Conservation (phyloP, 2,329 filamentous ascomycete genomes). For the Cucurbitaria berberidis region DNA sequence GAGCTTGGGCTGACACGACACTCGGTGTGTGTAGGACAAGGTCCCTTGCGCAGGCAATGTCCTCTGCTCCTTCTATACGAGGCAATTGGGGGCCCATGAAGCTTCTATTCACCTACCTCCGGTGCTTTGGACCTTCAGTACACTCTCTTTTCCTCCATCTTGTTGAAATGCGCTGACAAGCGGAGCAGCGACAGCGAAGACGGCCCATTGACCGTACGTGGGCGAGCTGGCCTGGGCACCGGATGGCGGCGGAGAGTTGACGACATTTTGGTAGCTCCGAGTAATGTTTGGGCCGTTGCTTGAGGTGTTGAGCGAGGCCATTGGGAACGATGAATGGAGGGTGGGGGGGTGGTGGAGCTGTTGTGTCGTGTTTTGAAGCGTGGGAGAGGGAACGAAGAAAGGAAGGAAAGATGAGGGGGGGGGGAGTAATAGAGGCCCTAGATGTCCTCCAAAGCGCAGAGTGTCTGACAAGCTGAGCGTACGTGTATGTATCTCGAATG, state of each 20-base stretch:
- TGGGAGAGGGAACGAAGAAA: background rate
- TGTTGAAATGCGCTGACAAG: slow-evolving; percentile 90
- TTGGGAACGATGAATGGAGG: slow-evolving; percentile 59
- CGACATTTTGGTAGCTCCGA: slow-evolving; percentile 67
- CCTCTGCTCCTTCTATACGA: background rate
- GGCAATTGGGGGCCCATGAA: slow-evolving; percentile 8
- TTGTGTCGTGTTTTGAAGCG: slow-evolving; percentile 4
- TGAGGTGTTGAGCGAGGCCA: slow-evolving; percentile 70
- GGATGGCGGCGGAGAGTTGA: slow-evolving; percentile 65
- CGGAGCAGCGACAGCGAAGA: slow-evolving; percentile 92
- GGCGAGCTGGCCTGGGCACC: slow-evolving; percentile 69
- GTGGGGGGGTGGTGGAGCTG: no score
- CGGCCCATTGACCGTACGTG: slow-evolving; percentile 89
- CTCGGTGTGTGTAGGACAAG: slow-evolving; percentile 1
- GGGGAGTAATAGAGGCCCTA: slow-evolving; percentile 2
- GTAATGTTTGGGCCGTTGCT: slow-evolving; percentile 61
- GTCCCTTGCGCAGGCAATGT: background rate
- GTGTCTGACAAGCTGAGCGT: slow-evolving; percentile 10
- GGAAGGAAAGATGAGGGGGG: slow-evolving; percentile 6
- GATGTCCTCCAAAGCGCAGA: slow-evolving; percentile 1
- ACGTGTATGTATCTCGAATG: slow-evolving; percentile 17
- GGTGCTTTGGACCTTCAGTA: slow-evolving; percentile 90
- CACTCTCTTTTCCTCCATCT: slow-evolving; percentile 87
- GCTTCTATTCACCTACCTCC: slow-evolving; percentile 66
- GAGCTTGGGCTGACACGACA: slow-evolving; percentile 19